Evolutionary conservation across 352 stramenopile species (phyloP).

Genomic region (Globisporangium emineosum): DNA sequence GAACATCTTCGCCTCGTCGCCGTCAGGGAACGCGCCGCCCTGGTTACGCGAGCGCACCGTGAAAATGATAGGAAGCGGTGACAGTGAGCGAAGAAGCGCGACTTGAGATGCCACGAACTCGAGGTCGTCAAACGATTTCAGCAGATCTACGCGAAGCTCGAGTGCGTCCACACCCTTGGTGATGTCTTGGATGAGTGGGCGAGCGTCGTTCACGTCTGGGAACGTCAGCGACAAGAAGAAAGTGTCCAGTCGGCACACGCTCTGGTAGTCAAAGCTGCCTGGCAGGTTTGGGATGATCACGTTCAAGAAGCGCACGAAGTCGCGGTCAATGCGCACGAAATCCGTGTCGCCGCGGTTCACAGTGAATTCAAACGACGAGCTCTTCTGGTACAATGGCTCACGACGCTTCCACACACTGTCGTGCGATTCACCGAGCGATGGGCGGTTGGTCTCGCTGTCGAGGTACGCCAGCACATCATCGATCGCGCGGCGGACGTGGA

Average conservation of each 20-base stretch:
- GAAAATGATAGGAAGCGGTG: constrained; percentile 94
- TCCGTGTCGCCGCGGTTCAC: constrained; percentile 59
- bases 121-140: constrained; percentile 53
- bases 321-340: constrained; percentile 49
- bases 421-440: constrained; percentile 59
- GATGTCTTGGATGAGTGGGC: constrained; percentile 46
- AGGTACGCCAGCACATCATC: constrained; percentile 69
- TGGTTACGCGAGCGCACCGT: constrained; percentile 94
- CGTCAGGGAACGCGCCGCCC: constrained; percentile 93
- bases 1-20: constrained; percentile 83
- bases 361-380: constrained; percentile 54
- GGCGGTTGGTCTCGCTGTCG: constrained; percentile 42
- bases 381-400: constrained; percentile 50
- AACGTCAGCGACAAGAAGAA: constrained; percentile 85
- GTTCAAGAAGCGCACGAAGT: constrained; percentile 71
- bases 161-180: constrained; percentile 91
- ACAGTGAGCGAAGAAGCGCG: constrained; percentile 80
- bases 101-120: constrained; percentile 70
- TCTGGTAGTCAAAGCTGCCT: constrained; percentile 48
- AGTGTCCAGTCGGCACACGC: constrained; percentile 46
- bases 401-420: constrained; percentile 57
- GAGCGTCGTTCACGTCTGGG: constrained; percentile 47
- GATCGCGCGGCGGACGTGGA: constrained; percentile 70
- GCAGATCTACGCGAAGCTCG: constrained; percentile 95
- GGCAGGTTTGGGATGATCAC: constrained; percentile 48